Evolutionary conservation across 202 grass and related monocot genomes (phyloP), one percentile per base, ranked within the genome.

Genomic region (Miscanthus sacchariflorus): DNA sequence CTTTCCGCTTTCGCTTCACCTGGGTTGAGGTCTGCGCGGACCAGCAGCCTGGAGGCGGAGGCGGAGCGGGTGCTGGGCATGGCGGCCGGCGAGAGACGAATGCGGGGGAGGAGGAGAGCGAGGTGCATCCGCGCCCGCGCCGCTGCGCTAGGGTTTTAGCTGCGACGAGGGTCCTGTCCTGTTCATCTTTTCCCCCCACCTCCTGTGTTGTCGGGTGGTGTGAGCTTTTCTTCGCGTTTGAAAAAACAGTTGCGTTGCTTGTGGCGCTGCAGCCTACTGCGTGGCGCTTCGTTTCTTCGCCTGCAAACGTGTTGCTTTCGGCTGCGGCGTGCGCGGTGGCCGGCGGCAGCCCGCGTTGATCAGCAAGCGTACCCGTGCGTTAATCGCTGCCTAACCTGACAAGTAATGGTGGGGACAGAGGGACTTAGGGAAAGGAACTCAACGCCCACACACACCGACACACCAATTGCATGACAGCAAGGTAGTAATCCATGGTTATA

Each of bases 51-150:
- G 17, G 82, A 61, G 54, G 84, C 50, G 40, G 87, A 15, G 65
- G 76, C 7, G 68, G 81, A 79, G 61, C 88, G 88, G n/a, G 91
- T 78, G 49, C 42, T 78, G 81, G 18, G 17, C 79, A 89, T 81
- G 66, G 56, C 44, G 45, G 65, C 18, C 28, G 72, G 13, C 63
- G 74, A 25, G 70, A 87, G 49, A 17, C 23, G 48, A 44, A 61
- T 71, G 85, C 75, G 44, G 44, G 72, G 28, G 82, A 81, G 10
- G 81, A 87, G 39, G 48, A 69, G 40, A 68, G 71, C 77, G 5
- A 69, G 63, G 86, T 66, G 86, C 78, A 87, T 87, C 27, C 70
- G 71, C 56, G 76, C 4, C 48, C 15, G 24, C 74, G 65, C 59
- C 30, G 35, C 65, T 77, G 4, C 19, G 19, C 81, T 70, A 81